A percentile compares a stretch with the other conserved stretches of the same genome.
phyloP scores from a whole-genome alignment of 495 filamentous ascomycete species.

The Jackrogersella minutella region DNA sequence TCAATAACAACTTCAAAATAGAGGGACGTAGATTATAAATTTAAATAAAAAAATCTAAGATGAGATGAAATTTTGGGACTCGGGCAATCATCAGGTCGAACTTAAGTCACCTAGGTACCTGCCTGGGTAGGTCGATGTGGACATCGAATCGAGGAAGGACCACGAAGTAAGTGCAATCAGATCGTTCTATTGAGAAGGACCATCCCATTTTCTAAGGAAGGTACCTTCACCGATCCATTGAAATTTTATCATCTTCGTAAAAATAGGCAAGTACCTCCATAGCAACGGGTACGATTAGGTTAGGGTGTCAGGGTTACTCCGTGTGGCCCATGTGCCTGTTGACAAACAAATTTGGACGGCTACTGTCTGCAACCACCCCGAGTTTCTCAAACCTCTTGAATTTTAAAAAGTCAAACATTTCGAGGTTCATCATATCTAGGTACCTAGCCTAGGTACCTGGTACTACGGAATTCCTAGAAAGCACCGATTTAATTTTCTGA shows the following conservation, averaged over 20 bases:
- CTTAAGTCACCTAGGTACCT: too few relatives aligned
- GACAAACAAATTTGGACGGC: constrained; percentile 26
- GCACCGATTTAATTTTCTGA: background rate
- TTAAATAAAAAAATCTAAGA: background rate
- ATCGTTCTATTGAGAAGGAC: background rate
- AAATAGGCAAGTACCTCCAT: too few relatives aligned
- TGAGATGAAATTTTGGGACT: background rate
- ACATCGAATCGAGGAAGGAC: background rate
- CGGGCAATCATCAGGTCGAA: background rate
- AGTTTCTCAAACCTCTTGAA: background rate
- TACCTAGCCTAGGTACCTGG: too few relatives aligned
- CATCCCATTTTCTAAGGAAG: background rate
- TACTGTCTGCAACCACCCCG: constrained; percentile 10
- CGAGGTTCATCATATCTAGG: too few relatives aligned
- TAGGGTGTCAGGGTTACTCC: constrained; percentile 14
- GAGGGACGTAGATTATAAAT: background rate
- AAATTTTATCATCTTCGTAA: constrained; percentile 5
- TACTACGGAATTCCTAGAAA: too few relatives aligned
- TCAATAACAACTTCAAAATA: too few relatives aligned
- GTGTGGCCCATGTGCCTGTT: constrained; percentile 17
- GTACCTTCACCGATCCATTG: constrained; percentile 25
- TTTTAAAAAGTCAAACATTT: background rate
- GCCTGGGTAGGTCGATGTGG: too few relatives aligned
- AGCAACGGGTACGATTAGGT: background rate
- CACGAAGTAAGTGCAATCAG: background rate